Evolutionary conservation across 1,139 yeast species (phyloP).

Genomic region (Magnusiomyces magnusii): DNA sequence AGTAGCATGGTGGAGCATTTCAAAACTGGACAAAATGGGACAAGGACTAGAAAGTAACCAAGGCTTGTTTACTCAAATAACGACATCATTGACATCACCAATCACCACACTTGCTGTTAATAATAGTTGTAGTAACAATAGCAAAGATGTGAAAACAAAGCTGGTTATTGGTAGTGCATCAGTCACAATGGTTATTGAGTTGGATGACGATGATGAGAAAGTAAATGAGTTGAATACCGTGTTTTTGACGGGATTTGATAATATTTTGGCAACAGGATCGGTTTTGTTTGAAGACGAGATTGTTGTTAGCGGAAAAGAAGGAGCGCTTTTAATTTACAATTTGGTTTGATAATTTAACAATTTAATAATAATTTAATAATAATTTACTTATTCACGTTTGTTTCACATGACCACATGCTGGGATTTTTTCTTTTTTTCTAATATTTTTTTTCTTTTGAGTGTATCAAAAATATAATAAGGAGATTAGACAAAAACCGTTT

Average conservation of each 20-base stretch:
- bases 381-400: too few species aligned
- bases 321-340: not conserved
- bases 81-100: not conserved
- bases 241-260: conserved; percentile 1
- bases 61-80: not conserved
- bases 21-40: not conserved
- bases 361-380: too few species aligned
- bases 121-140: not conserved
- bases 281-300: not conserved
- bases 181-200: not conserved
- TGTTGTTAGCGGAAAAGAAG: not conserved
- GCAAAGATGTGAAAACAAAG: not conserved
- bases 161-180: not conserved
- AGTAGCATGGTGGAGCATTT: not conserved
- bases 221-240: too few species aligned
- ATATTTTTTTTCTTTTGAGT: too few species aligned
- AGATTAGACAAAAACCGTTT: too few species aligned
- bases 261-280: not conserved
- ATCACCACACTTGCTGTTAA: not conserved
- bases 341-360: too few species aligned
- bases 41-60: too few species aligned
- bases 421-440: too few species aligned
- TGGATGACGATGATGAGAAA: too few species aligned
- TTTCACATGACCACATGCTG: too few species aligned
- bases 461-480: too few species aligned